Percentiles rank a stretch among this genome's conserved stretches.
Conservation (phyloP, 2,329 filamentous ascomycete genomes). For the Cytospora piceicola region DNA sequence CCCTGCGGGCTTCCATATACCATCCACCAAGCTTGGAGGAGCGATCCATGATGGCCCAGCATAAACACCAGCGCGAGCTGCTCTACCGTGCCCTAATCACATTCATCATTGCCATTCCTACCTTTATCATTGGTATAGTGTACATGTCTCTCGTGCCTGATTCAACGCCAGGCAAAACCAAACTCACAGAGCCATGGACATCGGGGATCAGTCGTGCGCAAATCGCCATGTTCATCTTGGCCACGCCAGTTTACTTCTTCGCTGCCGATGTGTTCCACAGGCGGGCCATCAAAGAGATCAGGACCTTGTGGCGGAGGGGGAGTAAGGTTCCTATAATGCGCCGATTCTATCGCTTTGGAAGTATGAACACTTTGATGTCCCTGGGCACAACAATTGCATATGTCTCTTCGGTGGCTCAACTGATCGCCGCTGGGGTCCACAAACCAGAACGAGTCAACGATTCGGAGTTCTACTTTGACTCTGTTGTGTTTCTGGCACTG, state of each 20-base stretch:
- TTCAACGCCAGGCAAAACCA: conserved; percentile 61
- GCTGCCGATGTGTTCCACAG: conserved; percentile 84
- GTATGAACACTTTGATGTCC: conserved; percentile 94
- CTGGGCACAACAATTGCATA: conserved; percentile 88
- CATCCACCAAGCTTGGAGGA: conserved; percentile 85
- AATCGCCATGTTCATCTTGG: conserved; percentile 78
- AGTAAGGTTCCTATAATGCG: conserved; percentile 74
- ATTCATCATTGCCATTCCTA: conserved; percentile 73
- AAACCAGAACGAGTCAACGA: conserved; percentile 46
- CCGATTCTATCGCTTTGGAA: conserved; percentile 89
- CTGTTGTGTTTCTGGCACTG: conserved; percentile 87
- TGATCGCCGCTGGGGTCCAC: conserved; percentile 64
- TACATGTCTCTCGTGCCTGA: conserved; percentile 82
- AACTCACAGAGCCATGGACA: conserved; percentile 71
- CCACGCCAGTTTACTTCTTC: conserved; percentile 86
- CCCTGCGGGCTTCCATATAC: conserved; percentile 71
- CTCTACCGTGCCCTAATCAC: conserved; percentile 73
- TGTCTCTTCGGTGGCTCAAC: conserved; percentile 76
- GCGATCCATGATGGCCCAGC: conserved; percentile 72
- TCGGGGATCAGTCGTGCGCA: conserved; percentile 76
- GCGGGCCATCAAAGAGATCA: conserved; percentile 77
- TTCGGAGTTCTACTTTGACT: conserved; percentile 80
- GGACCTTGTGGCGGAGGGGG: conserved; percentile 73
- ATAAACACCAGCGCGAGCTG: conserved; percentile 69
- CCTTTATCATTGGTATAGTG: conserved; percentile 84